Percentiles rank a stretch among this genome's conserved stretches.
These are phyloP conservation scores for Eremothecium coryli DNA, from an alignment of 1,139 yeast genomes.

Conservation along the genomic window DNA sequence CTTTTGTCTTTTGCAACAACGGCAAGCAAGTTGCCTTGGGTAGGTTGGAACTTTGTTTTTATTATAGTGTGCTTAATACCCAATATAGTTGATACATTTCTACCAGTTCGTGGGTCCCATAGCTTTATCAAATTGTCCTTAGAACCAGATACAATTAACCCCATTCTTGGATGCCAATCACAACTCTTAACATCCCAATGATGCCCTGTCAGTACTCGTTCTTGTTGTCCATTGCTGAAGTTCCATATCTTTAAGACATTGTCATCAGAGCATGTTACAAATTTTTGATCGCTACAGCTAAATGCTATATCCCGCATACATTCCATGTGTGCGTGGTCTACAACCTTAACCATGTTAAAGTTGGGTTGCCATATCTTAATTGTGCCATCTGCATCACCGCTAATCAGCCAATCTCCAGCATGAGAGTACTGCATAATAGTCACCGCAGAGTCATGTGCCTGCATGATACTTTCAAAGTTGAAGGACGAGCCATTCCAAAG, in stretches of 20 bases:
- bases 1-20: constrained; percentile 86
- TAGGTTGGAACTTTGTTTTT: constrained; percentile 64
- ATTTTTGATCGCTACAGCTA: constrained; percentile 83
- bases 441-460: constrained; percentile 91
- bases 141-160: constrained; percentile 78
- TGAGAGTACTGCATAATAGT: constrained; percentile 74
- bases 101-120: constrained; percentile 87
- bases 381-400: constrained; percentile 88
- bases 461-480: constrained; percentile 95
- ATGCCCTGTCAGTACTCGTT: constrained; percentile 74
- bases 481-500: constrained; percentile 95
- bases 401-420: constrained; percentile 86
- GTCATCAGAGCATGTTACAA: constrained; percentile 89
- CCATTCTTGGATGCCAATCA: constrained; percentile 91
- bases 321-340: constrained; percentile 62
- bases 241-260: constrained; percentile 87
- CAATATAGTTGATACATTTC: constrained; percentile 69
- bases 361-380: constrained; percentile 97
- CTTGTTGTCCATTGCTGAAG: constrained; percentile 83
- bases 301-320: constrained; percentile 82
- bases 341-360: constrained; percentile 85
- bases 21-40: constrained; percentile 53
- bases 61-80: constrained; percentile 93
- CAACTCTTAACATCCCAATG: constrained; percentile 98
- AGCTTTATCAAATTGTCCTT: constrained; percentile 87